Conservation (phyloP, 352 stramenopile genomes). For the Aphanomyces stellatus region DNA sequence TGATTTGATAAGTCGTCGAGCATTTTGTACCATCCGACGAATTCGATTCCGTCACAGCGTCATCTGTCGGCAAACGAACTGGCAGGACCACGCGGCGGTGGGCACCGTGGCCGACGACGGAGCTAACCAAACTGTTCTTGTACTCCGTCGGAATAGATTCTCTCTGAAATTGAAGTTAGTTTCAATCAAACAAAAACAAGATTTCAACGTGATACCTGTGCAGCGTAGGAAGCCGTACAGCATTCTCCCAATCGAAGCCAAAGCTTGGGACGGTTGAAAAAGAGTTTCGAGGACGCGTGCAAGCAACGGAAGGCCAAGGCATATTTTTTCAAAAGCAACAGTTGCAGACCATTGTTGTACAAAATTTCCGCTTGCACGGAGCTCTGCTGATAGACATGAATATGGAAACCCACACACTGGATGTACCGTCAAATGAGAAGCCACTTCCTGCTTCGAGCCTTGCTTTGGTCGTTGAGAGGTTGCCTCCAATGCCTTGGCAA, state of each 20-base stretch:
- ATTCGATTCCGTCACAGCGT: background rate
- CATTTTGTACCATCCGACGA: slow-evolving; percentile 6
- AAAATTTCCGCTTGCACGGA: slow-evolving; percentile 83
- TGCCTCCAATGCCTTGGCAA: slow-evolving; percentile 70
- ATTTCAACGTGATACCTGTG: background rate
- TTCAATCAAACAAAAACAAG: background rate
- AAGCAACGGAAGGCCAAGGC: slow-evolving; percentile 84
- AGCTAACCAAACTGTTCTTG: slow-evolving; percentile 76
- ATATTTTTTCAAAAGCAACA: slow-evolving; percentile 79
- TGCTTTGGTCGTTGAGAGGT: slow-evolving; percentile 46
- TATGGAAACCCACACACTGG: background rate
- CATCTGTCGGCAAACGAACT: slow-evolving; percentile 23
- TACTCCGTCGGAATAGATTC: slow-evolving; percentile 34
- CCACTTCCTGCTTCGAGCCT: slow-evolving; percentile 25
- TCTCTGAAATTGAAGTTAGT: background rate
- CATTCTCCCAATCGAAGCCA: slow-evolving; percentile 90
- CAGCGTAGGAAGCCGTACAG: slow-evolving; percentile 73
- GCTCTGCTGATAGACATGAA: slow-evolving; percentile 26
- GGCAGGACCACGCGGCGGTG: slow-evolving; percentile 79
- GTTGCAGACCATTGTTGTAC: slow-evolving; percentile 89
- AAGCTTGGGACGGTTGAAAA: slow-evolving; percentile 88
- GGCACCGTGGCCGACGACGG: slow-evolving; percentile 62
- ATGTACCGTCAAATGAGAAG: slow-evolving; percentile 23
- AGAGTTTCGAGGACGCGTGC: slow-evolving; percentile 76
- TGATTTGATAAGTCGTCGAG: too few relatives aligned